Base-by-base conservation (phyloP, 2,329 filamentous ascomycete species). In the Sporothrix euskadiensis region DNA sequence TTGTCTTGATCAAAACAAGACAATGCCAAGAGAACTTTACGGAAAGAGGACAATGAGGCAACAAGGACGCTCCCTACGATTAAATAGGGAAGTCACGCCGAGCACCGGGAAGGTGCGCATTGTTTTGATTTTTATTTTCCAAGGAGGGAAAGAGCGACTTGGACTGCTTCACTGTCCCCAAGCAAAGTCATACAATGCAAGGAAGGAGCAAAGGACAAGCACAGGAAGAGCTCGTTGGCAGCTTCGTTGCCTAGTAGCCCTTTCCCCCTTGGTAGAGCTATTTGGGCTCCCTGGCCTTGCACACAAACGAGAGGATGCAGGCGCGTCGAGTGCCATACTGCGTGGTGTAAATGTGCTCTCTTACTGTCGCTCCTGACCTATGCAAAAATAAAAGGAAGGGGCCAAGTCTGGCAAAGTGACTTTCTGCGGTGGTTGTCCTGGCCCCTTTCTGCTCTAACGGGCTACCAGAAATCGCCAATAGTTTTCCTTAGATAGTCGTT, bases 131-230 rank as follows among this genome's bases (percentile, higher is more conserved):
- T 22, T 56, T 56, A n/a, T 14, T 61, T 61, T 61, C 61, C 39
- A 2, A 66, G 22, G 39, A 47, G 10, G 61, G 61, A 66, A 66
- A 66, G 61, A 66, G 61, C 61, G 61, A 47, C 3, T 9, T n/a
- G 16, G 32, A 22, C 39, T 26, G 4, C 35, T 47, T 19, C 61
- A 41, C 22, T 6, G 12, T 26, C 4, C 1, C 3, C 22, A 14
- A 56, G 52, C 19, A 22, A 22, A n/a, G 52, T 8, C 19, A 54
- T 8, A 19, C 52, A 12, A 14, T 12, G 16, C 16, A 22, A 47
- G 61, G 57, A 61, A 61, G 57, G 57, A 61, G 57, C 57, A 32
- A 39, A 61, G 57, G 32, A 41, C 32, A 32, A 5, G 9, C 54
- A 1, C 6, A 14, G 19, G 14, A 19, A 19, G 57, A 22, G 32